Percentiles rank a stretch among this genome's conserved stretches.
These are phyloP conservation scores for Heliamphora pulchella DNA, from an alignment of 179 eudicot species.

Conservation along the genomic window DNA sequence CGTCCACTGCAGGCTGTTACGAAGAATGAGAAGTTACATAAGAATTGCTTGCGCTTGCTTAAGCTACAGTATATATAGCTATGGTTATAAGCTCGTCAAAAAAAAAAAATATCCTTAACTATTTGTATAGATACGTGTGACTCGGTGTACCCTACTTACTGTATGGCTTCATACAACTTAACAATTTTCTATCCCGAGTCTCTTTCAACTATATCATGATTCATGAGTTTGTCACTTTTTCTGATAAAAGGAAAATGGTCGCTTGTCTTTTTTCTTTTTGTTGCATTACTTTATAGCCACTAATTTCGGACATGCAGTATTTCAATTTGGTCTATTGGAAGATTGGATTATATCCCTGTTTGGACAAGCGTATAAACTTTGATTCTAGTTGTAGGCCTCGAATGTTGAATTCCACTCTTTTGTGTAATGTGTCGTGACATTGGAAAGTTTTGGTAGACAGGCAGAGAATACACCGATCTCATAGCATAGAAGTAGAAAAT, in stretches of 20 bases:
- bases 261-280: slow-evolving; percentile 31
- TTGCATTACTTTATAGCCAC: slow-evolving; percentile 6
- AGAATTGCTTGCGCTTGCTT: no score
- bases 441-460: no score
- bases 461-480: no score
- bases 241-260: slow-evolving; percentile 33
- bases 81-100: no score
- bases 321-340: neutral
- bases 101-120: no score
- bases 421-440: neutral
- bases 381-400: neutral
- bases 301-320: neutral
- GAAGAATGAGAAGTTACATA: no score
- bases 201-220: slow-evolving; percentile 13
- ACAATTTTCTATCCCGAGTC: no score
- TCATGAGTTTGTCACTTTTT: slow-evolving; percentile 29
- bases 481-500: no score
- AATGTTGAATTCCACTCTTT: neutral
- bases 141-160: no score
- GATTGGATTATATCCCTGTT: neutral
- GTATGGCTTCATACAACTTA: no score
- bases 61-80: no score
- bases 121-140: no score
- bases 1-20: neutral
- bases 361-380: neutral